Evolutionary conservation across 306 rosid genomes (phyloP).

Genomic region (Psophocarpus tetragonolobus): DNA sequence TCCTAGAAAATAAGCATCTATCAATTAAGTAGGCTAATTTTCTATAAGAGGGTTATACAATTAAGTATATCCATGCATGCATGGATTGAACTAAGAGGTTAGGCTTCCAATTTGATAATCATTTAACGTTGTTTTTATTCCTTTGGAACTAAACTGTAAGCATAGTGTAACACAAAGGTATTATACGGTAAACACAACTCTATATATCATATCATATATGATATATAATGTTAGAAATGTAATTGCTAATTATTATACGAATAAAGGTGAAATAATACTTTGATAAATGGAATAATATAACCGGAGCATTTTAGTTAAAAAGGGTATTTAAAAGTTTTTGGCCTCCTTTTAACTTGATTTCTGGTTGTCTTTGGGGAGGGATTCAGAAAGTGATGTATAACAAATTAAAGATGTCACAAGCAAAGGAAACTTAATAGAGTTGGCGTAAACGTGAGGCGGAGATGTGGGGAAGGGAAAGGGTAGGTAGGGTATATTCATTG

Average conservation of each 20-base stretch:
- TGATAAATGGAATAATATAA: not conserved
- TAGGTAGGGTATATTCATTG: not conserved
- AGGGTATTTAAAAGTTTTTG: not conserved
- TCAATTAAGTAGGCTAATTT: not conserved
- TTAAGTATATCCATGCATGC: not conserved
- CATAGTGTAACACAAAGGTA: not conserved
- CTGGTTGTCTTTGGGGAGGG: not conserved
- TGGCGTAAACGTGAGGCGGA: slow-evolving; percentile 7
- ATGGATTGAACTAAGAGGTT: not conserved
- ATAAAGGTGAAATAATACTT: not conserved
- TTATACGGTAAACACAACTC: not conserved
- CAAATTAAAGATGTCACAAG: not conserved
- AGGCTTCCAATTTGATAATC: not conserved
- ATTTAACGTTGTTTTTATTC: not conserved
- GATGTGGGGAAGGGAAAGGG: not conserved
- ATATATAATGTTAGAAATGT: not conserved
- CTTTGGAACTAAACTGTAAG: not conserved
- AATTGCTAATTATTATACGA: not conserved
- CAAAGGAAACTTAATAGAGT: not conserved
- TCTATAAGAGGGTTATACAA: not conserved
- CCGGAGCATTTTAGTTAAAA: not conserved
- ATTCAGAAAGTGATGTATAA: not conserved
- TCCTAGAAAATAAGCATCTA: too few relatives aligned
- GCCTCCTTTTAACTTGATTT: not conserved
- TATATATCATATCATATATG: not conserved